Base-by-base conservation (phyloP, 2,329 filamentous ascomycete genomes). In the Ophiostoma angusticollis region DNA sequence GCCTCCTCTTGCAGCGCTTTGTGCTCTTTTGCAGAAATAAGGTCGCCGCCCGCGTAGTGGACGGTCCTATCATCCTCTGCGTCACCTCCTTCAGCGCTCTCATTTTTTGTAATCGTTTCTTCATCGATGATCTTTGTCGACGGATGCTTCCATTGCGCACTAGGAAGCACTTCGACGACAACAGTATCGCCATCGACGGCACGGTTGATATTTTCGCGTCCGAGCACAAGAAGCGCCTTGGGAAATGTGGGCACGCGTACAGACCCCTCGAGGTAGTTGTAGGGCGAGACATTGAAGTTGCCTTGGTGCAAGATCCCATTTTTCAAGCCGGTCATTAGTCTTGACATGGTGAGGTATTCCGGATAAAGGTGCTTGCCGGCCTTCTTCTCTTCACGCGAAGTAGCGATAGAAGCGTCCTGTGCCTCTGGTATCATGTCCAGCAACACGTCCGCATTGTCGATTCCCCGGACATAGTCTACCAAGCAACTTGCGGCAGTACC, bases 71-170 rank as follows among this genome's bases (percentile, higher is more conserved):
- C 40, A n/a, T 19, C 80, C 44, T 93, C 89, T 5, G 73, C 73
- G 47, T 96, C 91, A 3, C 37, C 80, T 19, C 71, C 73, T 6
- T 72, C 71, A 2, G 91, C 80, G 50, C 93, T 94, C 53, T 98
- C 91, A 52, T 98, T 85, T 58, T 83, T 85, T 39, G 86, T 94
- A 28, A 96, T 66, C 1, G 80, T 73, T 50, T 95, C 89, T 57
- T 98, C 91, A 49, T 98, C 91, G 23, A 98, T 79, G 34, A 98
- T 89, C 58, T 93, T 93, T 4, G 84, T 89, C 2, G 89, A 96
- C 1, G 91, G 87, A 32, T 82, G 79, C 60, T 95, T 96, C 91
- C 91, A 98, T 58, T 95, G 89, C 41, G 94, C 85, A 57, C 87
- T 83, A 0, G 91, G 86, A 3, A 98, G 66, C 4, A 98, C 74